Conservation (phyloP, 331 rosid species). For the Dryas integrifolia region DNA sequence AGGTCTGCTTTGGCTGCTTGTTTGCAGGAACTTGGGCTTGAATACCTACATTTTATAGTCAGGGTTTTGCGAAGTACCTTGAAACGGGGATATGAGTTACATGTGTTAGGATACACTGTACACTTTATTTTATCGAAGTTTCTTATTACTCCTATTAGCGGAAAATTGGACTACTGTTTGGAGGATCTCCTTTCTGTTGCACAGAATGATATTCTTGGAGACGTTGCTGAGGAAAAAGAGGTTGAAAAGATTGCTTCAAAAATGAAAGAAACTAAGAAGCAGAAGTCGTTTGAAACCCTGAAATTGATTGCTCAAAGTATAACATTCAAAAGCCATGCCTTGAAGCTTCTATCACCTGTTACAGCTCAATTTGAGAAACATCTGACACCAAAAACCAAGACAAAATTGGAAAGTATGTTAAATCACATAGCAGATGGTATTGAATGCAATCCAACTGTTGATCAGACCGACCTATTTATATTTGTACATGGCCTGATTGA, state of each 20-base stretch:
- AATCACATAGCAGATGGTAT: constrained; percentile 73
- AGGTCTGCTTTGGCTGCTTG: constrained; percentile 82
- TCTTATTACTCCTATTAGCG: constrained; percentile 47
- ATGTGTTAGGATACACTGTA: constrained; percentile 85
- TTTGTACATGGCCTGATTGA: constrained; percentile 65
- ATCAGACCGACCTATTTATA: constrained; percentile 65
- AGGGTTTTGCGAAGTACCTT: constrained; percentile 65
- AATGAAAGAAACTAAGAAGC: constrained; percentile 85
- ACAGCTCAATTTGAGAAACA: constrained; percentile 57
- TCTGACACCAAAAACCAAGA: constrained; percentile 62
- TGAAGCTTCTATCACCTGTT: constrained; percentile 70
- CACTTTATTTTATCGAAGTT: constrained; percentile 74
- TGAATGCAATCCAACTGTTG: constrained; percentile 79
- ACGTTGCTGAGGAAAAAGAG: constrained; percentile 88
- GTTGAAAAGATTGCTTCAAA: constrained; percentile 91
- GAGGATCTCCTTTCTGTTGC: constrained; percentile 71
- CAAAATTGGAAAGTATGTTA: constrained; percentile 76
- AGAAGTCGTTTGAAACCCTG: constrained; percentile 78
- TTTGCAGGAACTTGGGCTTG: constrained; percentile 90
- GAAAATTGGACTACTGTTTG: constrained; percentile 83
- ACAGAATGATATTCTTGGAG: constrained; percentile 82
- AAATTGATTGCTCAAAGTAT: constrained; percentile 67
- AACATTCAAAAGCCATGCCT: constrained; percentile 71
- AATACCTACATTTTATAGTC: constrained; percentile 74
- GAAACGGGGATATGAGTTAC: constrained; percentile 88